Conservation (phyloP, 2,329 filamentous ascomycete genomes). For the Aspergillus fumigatiaffinis region DNA sequence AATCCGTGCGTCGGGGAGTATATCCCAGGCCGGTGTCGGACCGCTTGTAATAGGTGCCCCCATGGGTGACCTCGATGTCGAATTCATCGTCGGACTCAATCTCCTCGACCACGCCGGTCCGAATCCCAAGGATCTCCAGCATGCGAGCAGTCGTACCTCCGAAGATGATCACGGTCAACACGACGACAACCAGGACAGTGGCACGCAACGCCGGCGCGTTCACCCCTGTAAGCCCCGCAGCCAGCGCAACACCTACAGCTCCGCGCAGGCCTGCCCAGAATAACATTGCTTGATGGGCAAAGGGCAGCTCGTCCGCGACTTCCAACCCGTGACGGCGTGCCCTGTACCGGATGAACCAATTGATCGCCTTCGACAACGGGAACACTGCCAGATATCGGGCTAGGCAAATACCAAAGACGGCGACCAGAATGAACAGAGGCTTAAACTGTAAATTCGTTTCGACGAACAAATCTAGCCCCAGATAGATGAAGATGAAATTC, state of each 20-base stretch:
- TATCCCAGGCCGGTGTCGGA: slow-evolving; percentile 74
- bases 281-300: slow-evolving; percentile 98
- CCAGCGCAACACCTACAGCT: slow-evolving; percentile 90
- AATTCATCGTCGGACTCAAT: slow-evolving; percentile 98
- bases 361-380: slow-evolving; percentile 82
- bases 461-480: slow-evolving; percentile 91
- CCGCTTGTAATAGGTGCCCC: slow-evolving; percentile 75
- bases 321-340: slow-evolving; percentile 72
- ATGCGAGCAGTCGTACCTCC: slow-evolving; percentile 95
- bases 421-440: slow-evolving; percentile 90
- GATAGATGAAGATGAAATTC: slow-evolving; percentile 99
- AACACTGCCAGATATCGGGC: slow-evolving; percentile 94
- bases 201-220: slow-evolving; percentile 81
- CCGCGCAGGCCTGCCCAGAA: slow-evolving; percentile 97
- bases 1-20: slow-evolving; percentile 61
- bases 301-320: slow-evolving; percentile 81
- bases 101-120: slow-evolving; percentile 93
- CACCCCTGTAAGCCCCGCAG: slow-evolving; percentile 77
- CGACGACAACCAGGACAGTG: slow-evolving; percentile 95
- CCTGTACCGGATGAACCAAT: slow-evolving; percentile 86
- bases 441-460: slow-evolving; percentile 86
- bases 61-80: slow-evolving; percentile 77
- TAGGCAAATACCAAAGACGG: slow-evolving; percentile 83
- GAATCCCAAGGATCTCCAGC: slow-evolving; percentile 95
- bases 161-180: slow-evolving; percentile 97